These are phyloP conservation scores for Globisporangium spiculum DNA, from an alignment of 352 stramenopile genomes.

Conservation along the genomic window DNA sequence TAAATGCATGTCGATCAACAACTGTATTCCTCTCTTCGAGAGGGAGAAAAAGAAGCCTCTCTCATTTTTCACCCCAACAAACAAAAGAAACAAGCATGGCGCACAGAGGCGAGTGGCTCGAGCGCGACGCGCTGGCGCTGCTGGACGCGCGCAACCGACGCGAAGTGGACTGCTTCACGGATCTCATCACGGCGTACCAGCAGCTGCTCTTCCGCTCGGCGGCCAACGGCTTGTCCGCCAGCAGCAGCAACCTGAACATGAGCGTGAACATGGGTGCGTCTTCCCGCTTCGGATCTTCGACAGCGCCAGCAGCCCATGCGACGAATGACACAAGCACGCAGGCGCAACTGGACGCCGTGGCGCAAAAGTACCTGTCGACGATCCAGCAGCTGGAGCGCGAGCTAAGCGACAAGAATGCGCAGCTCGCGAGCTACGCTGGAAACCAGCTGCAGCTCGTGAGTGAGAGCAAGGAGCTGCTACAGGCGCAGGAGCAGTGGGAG, in stretches of 20 bases:
- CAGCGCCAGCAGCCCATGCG: background rate
- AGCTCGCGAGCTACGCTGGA: constrained; percentile 45
- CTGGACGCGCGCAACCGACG: constrained; percentile 61
- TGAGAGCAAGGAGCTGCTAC: constrained; percentile 72
- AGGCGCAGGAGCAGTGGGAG: constrained; percentile 61
- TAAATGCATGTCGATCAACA: too few species aligned
- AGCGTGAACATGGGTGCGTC: constrained; percentile 14
- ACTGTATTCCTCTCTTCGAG: background rate
- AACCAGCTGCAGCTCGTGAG: constrained; percentile 65
- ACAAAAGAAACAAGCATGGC: background rate
- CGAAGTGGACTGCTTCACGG: constrained; percentile 54
- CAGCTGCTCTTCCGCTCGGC: constrained; percentile 54
- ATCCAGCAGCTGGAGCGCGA: constrained; percentile 74
- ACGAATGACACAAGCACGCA: background rate
- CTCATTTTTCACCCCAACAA: background rate
- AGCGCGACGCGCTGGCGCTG: constrained; percentile 39
- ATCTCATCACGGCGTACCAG: constrained; percentile 66
- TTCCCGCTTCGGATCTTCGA: constrained; percentile 7
- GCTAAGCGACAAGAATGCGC: constrained; percentile 61
- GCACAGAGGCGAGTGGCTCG: constrained; percentile 21
- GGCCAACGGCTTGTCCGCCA: constrained; percentile 16
- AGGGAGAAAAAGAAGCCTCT: background rate
- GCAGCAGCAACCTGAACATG: constrained; percentile 19
- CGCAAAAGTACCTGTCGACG: constrained; percentile 49
- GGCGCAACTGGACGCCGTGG: constrained; percentile 27